Percentiles rank a stretch among this genome's conserved stretches.
Evolutionary conservation across 352 stramenopile genomes (phyloP).

Genomic region (Phytophthora melonis): DNA sequence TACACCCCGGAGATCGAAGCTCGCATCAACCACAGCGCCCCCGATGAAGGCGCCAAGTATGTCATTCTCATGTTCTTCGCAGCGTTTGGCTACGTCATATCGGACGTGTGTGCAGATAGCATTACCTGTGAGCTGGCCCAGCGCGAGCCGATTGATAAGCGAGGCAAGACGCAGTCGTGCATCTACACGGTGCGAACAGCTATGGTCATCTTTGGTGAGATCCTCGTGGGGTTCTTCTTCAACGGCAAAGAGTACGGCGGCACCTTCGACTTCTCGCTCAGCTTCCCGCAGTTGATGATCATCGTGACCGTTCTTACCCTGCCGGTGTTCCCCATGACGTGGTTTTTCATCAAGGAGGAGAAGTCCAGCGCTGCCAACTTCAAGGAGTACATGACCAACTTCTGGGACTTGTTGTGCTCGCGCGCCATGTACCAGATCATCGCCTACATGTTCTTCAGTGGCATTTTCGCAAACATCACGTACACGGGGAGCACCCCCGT

Average conservation of each 20-base stretch:
- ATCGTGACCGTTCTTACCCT: constrained; percentile 32
- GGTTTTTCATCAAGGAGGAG: constrained; percentile 44
- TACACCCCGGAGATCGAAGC: constrained; percentile 17
- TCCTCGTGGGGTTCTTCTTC: constrained; percentile 50
- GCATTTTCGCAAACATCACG: constrained; percentile 38
- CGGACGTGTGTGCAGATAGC: constrained; percentile 76
- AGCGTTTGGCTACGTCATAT: constrained; percentile 76
- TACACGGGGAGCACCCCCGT: constrained; percentile 33
- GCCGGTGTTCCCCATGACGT: constrained; percentile 38
- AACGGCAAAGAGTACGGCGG: constrained; percentile 67
- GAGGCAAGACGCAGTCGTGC: constrained; percentile 46
- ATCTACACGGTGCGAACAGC: constrained; percentile 57
- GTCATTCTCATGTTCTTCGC: constrained; percentile 73
- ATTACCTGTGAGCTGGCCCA: constrained; percentile 50
- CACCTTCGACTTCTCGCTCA: constrained; percentile 57
- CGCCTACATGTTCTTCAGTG: constrained; percentile 33
- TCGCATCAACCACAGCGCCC: constrained; percentile 34
- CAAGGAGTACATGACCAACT: constrained; percentile 25
- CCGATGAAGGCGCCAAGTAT: constrained; percentile 36
- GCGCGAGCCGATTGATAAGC: constrained; percentile 49
- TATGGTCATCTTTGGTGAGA: constrained; percentile 42
- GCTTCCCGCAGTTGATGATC: constrained; percentile 57
- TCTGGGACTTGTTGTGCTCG: constrained; percentile 35
- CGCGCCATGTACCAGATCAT: constrained; percentile 52
- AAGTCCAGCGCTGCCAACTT: constrained; percentile 25